A percentile compares a stretch with the other conserved stretches of the same genome.
These are phyloP conservation scores for Boletus huronensis DNA, from an alignment of 768 basidiomycete genomes.

Conservation along the genomic window DNA sequence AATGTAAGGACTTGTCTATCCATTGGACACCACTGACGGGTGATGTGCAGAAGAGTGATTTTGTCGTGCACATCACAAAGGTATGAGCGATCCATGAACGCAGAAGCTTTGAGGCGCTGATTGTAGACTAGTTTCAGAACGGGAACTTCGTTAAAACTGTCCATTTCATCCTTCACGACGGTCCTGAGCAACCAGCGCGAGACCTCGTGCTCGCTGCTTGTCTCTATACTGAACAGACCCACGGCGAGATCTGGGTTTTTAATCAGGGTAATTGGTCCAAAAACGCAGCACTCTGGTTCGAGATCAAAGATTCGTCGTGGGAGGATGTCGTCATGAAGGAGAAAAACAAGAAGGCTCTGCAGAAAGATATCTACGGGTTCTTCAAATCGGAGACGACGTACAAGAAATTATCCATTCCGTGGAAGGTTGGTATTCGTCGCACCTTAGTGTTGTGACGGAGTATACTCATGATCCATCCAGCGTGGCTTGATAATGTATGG, in stretches of 20 bases:
- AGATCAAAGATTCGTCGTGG: constrained; percentile 67
- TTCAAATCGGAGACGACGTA: constrained; percentile 73
- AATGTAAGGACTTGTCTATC: constrained; percentile 38
- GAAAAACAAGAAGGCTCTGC: constrained; percentile 60
- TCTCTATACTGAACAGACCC: constrained; percentile 48
- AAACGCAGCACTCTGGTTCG: constrained; percentile 54
- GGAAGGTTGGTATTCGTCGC: constrained; percentile 55
- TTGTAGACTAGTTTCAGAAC: constrained; percentile 28
- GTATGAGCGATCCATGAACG: constrained; percentile 33
- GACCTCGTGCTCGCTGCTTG: constrained; percentile 53
- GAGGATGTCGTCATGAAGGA: constrained; percentile 70
- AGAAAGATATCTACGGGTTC: constrained; percentile 78
- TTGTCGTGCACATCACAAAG: constrained; percentile 48
- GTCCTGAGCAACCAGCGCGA: constrained; percentile 48
- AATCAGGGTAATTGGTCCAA: constrained; percentile 70
- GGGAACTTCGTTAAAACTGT: constrained; percentile 26
- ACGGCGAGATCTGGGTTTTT: constrained; percentile 76
- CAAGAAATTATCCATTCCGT: constrained; percentile 71
- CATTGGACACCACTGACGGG: constrained; percentile 1
- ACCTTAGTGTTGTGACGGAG: not conserved
- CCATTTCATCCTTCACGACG: constrained; percentile 60
- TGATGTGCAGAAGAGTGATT: constrained; percentile 47
- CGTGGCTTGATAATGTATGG: constrained; percentile 82
- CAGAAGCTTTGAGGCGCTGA: not conserved
- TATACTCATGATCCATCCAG: constrained; percentile 33